Base-by-base conservation (phyloP, 495 filamentous ascomycete genomes). In the Xylaria grammica region DNA sequence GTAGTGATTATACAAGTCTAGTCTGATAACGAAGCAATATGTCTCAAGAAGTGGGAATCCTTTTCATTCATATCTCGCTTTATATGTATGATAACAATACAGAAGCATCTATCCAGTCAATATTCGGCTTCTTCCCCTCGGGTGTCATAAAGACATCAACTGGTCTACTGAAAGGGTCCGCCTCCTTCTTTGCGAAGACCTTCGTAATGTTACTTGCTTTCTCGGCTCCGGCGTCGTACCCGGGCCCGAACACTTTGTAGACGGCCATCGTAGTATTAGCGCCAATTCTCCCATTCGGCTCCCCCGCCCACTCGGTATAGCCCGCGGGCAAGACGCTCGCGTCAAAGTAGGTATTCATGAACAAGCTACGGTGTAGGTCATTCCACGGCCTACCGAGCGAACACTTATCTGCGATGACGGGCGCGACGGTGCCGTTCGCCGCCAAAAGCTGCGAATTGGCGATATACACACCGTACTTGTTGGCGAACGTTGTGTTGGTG, bases 401-500 rank as follows among this genome's bases (percentile, higher is more conserved):
- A 71, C 86, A 89, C 60, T 79, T 67, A 0, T 79, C 81, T 32
- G 65, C 66, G 61, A 86, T 86, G 1, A 64, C 60, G 1, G 76
- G 46, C 0, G 78, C 78, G 29, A 87, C 69, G 26, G 80, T 82
- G 22, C 75, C 56, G 67, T 89, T 87, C 54, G 81, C 83, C 0
- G 82, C 82, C 3, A 70, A 67, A 27, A 86, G 73, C 34, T 67
- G 73, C 24, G 80, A 84, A 59, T 82, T 77, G 17, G 57, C 49
- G 63, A 89, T 82, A 72, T 88, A 89, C 19, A 86, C 78, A 29
- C 86, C 86, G 74, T 86, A 89, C 60, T 86, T 87, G 72, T 89
- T 89, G 6, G 67, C 66, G 62, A 84, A 86, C 24, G 84, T 87
- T 0, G 85, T 88, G 72, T 89, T 89, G 1, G 81, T 85, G 15